Base-by-base conservation (phyloP, 2,329 filamentous ascomycete species). In the Cladosporium halotolerans region DNA sequence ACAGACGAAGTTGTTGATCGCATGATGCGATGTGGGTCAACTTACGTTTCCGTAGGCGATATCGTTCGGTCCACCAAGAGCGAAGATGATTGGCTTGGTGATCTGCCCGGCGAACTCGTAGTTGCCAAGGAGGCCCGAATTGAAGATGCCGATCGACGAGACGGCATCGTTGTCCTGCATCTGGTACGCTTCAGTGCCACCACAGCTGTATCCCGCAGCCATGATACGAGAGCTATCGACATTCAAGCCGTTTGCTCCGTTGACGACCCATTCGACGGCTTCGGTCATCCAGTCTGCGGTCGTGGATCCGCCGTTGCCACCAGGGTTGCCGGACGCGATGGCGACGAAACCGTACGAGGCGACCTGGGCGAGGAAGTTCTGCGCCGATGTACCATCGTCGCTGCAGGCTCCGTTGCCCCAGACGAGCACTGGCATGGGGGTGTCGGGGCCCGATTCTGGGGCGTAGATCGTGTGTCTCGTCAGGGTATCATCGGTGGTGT, bases 381-480 rank as follows among this genome's bases (percentile, higher is more conserved):
- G 42, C 41, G 58, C 54, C 5, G 47, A 45, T 9, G 52, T 55
- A 7, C 57, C 63, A 11, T 64, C 56, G 23, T 56, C 53, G 23
- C 50, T 53, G 55, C 62, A 64, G 36, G 53, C 62, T 16, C 63
- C 62, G 51, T 65, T 64, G 28, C 61, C 61, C 63, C 63, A 65
- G 23, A 61, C 50, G 4, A 65, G 39, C 1, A 64, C 61, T 16
- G 62, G 63, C 13, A 62, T 53, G 32, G 58, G 60, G 4, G 16
- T 34, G 18, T 65, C 23, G 63, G 48, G 11, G 64, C 40, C 39
- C 60, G 62, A 14, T n/a, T 38, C 32, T 9, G 49, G 50, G 32
- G 44, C 50, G 28, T 54, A 53, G 42, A 53, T 53, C 6, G 50
- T 53, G 40, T 51, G 48, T 4, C 48, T 11, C 9, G 48, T 23